phyloP scores from a whole-genome alignment of 2,329 filamentous ascomycete species.

The Orbilia blumenaviensis region DNA sequence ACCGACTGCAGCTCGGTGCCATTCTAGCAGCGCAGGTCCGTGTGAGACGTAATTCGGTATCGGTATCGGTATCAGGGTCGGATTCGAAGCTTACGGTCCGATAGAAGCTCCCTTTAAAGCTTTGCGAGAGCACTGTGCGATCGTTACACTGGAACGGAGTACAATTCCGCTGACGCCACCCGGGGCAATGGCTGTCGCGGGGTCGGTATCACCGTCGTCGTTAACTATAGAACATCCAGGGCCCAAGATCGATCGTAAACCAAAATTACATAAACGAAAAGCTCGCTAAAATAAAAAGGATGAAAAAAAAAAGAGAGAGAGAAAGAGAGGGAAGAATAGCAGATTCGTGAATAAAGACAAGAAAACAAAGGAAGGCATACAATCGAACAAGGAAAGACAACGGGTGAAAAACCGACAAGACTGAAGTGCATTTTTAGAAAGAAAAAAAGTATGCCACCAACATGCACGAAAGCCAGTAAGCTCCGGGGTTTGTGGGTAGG shows the following conservation, averaged over 20 bases:
- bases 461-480: slow-evolving; percentile 45
- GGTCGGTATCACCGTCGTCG: neutral
- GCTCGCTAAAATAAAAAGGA: neutral
- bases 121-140: neutral
- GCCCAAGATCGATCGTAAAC: no score
- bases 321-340: neutral
- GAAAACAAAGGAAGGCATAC: slow-evolving; percentile 8
- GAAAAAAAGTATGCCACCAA: no score
- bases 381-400: neutral
- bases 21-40: neutral
- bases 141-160: slow-evolving; percentile 4
- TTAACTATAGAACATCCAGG: neutral
- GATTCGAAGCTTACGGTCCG: neutral
- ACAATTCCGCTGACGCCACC: slow-evolving; percentile 24
- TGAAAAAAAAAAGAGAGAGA: no score
- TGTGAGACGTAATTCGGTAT: neutral
- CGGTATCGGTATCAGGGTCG: neutral
- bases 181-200: slow-evolving; percentile 12
- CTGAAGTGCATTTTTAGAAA: slow-evolving; percentile 46
- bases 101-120: neutral
- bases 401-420: neutral
- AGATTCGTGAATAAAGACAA: neutral
- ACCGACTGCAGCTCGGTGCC: slow-evolving; percentile 35
- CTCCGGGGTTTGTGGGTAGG: slow-evolving; percentile 44
- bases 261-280: neutral